phyloP scores from a whole-genome alignment of 83 land plant genomes.

The Thuja plicata region DNA sequence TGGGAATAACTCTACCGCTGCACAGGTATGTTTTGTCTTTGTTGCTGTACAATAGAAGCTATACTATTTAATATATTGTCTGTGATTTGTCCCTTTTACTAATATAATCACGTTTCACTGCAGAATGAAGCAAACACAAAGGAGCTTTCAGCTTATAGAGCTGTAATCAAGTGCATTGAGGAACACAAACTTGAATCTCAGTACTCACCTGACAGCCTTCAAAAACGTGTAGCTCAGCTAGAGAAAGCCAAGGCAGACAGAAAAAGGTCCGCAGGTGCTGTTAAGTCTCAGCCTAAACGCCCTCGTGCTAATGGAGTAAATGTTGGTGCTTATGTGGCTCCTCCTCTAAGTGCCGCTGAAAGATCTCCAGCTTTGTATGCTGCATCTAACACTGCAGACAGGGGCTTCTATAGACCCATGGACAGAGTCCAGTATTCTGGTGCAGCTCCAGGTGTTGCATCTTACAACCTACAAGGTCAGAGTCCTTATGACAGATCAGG shows the following conservation, averaged over 20 bases:
- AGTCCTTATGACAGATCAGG: constrained; percentile 34
- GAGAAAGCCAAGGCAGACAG: constrained; percentile 97
- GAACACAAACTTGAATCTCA: constrained; percentile 85
- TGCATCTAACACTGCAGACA: constrained; percentile 27
- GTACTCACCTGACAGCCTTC: constrained; percentile 76
- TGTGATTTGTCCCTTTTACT: neutral
- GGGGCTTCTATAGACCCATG: constrained; percentile 34
- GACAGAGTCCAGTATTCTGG: constrained; percentile 37
- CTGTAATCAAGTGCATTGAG: constrained; percentile 91
- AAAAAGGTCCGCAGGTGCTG: constrained; percentile 76
- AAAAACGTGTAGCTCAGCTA: constrained; percentile 68
- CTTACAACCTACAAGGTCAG: constrained; percentile 33
- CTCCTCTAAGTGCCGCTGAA: constrained; percentile 7
- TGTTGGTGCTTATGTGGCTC: constrained; percentile 7
- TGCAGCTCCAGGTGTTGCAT: constrained; percentile 24
- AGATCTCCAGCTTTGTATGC: constrained; percentile 8
- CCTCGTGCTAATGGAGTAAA: constrained; percentile 59
- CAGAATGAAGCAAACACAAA: constrained; percentile 89
- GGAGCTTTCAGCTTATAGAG: constrained; percentile 79
- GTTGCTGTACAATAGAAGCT: neutral
- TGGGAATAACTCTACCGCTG: constrained; percentile 58
- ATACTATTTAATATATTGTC: neutral
- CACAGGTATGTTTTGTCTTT: constrained; percentile 29
- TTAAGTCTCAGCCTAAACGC: constrained; percentile 82
- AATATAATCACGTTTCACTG: neutral